phyloP scores from a whole-genome alignment of 2,329 filamentous ascomycete genomes.

The Sporothrix sp. region DNA sequence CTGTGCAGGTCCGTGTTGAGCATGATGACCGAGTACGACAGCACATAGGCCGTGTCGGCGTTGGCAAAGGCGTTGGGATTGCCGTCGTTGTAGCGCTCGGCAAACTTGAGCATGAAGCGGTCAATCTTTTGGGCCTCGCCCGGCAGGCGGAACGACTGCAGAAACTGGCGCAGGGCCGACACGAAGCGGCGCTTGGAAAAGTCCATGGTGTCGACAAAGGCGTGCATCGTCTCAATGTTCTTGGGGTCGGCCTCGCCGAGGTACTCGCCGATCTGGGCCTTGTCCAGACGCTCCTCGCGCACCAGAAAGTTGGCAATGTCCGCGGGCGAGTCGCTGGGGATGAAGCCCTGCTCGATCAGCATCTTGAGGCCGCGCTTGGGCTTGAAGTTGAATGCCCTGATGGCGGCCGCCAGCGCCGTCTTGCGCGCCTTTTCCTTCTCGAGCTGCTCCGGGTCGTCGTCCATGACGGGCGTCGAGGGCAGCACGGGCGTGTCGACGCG shows the following conservation, averaged over 20 bases:
- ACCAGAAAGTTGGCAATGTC: slow-evolving; percentile 81
- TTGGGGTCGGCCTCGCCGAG: slow-evolving; percentile 86
- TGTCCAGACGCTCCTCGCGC: slow-evolving; percentile 75
- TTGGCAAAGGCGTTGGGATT: slow-evolving; percentile 98
- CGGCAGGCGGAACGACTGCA: slow-evolving; percentile 89
- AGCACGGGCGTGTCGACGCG: slow-evolving; percentile 49
- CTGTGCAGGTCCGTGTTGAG: slow-evolving; percentile 95
- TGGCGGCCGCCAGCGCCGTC: slow-evolving; percentile 79
- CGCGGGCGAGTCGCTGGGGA: slow-evolving; percentile 63
- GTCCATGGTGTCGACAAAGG: slow-evolving; percentile 92
- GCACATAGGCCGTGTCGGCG: slow-evolving; percentile 91
- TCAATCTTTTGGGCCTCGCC: slow-evolving; percentile 98
- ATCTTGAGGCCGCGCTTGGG: slow-evolving; percentile 87
- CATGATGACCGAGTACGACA: slow-evolving; percentile 94
- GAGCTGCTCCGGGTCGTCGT: slow-evolving; percentile 89
- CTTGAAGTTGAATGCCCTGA: slow-evolving; percentile 94
- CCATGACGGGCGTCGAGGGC: slow-evolving; percentile 53
- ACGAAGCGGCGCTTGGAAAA: slow-evolving; percentile 88
- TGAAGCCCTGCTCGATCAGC: slow-evolving; percentile 77
- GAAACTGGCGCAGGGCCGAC: slow-evolving; percentile 78
- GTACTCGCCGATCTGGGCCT: slow-evolving; percentile 86
- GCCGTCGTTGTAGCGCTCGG: slow-evolving; percentile 85
- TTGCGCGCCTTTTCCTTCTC: slow-evolving; percentile 92
- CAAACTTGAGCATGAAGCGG: slow-evolving; percentile 98
- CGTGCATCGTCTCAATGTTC: slow-evolving; percentile 96